Conservation (phyloP, 352 stramenopile genomes). For the Globisporangium camurandrum region DNA sequence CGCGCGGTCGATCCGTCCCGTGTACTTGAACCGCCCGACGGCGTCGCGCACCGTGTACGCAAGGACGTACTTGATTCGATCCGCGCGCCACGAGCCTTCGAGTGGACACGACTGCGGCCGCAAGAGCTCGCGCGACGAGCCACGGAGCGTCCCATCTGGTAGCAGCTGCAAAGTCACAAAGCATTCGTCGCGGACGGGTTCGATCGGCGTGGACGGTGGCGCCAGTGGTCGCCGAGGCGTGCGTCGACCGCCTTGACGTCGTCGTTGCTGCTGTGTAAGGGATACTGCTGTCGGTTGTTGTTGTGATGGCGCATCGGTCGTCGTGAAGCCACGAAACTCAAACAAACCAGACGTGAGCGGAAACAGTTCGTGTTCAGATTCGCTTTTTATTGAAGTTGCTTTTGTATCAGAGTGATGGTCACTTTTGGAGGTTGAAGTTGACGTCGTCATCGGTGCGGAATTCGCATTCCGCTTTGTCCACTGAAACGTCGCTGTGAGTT, state of each 20-base stretch:
- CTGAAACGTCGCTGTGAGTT: constrained; percentile 7
- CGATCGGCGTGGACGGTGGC: too few species aligned
- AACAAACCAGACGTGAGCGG: constrained; percentile 50
- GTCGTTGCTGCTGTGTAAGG: constrained; percentile 1
- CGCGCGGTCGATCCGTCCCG: constrained; percentile 26
- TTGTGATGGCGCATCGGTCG: constrained; percentile 20
- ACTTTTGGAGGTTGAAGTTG: too few species aligned
- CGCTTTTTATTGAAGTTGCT: neutral
- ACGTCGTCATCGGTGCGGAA: too few species aligned
- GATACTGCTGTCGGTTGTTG: neutral
- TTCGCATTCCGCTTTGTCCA: neutral
- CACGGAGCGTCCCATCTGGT: constrained; percentile 36
- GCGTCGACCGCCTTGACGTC: constrained; percentile 1
- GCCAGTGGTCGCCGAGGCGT: too few species aligned
- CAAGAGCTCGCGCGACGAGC: constrained; percentile 48
- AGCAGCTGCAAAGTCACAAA: constrained; percentile 56
- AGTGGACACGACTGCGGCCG: constrained; percentile 52
- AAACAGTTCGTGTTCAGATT: neutral
- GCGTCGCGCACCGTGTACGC: constrained; percentile 62
- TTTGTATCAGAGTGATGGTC: too few species aligned
- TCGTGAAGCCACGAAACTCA: constrained; percentile 58
- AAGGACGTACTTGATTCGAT: constrained; percentile 48
- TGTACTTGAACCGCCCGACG: constrained; percentile 56
- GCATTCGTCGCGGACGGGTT: constrained; percentile 40
- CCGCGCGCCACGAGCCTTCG: constrained; percentile 40